These are phyloP conservation scores for Penicillium sp. DNA, from an alignment of 2,329 filamentous ascomycete genomes.

Conservation along the genomic window DNA sequence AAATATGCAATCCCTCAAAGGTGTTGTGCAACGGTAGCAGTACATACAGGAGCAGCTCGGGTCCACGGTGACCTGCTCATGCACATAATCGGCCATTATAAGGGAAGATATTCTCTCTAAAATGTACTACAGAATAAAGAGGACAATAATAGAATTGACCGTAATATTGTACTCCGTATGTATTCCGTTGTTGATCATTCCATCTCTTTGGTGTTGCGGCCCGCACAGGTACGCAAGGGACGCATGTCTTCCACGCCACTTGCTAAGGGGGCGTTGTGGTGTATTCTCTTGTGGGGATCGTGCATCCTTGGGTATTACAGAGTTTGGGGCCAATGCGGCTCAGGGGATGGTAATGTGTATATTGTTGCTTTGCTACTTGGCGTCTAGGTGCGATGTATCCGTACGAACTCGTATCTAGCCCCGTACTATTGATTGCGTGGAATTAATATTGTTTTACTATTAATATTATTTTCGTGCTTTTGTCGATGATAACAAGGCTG, in stretches of 20 bases:
- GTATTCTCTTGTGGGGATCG: not conserved
- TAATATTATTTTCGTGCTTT: not conserved
- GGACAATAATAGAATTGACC: not conserved
- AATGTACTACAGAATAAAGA: not conserved
- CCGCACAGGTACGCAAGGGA: conserved; percentile 11
- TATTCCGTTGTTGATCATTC: conserved; percentile 1
- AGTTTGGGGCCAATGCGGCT: conserved; percentile 9
- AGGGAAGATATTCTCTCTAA: not conserved
- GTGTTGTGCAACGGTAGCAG: not conserved
- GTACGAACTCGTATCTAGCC: not conserved
- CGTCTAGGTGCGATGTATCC: not conserved
- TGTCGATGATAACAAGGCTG: not conserved
- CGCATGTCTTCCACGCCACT: conserved; percentile 4
- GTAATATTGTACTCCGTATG: not conserved
- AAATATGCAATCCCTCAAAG: not conserved
- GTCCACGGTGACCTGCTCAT: not conserved
- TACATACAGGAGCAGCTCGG: not conserved
- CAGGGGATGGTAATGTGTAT: not conserved
- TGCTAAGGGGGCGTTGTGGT: not conserved
- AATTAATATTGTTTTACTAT: not conserved
- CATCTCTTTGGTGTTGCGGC: not conserved
- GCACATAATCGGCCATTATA: not conserved
- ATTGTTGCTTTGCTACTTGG: not conserved
- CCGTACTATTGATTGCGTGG: not conserved
- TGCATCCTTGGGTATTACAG: not conserved